Evolutionary conservation across 305 asterid species (phyloP), one percentile per base, ranked within the genome.

Genomic region (Lippia alba): DNA sequence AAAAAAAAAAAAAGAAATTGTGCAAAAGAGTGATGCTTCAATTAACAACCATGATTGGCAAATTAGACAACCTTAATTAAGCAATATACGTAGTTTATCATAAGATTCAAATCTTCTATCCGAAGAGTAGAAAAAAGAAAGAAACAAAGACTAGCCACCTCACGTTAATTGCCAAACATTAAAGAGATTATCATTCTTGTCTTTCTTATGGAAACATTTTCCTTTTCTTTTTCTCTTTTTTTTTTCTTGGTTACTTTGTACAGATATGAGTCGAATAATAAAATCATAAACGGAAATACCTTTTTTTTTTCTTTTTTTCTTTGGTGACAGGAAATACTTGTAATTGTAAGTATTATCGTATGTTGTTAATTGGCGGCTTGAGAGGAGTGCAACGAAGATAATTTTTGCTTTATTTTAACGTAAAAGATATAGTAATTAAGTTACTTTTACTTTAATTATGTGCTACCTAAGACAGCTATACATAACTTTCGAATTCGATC

Each of bases 51-150:
- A 14, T 59, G 30, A 32, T 59, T 58, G 34, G 30, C 30, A 59
- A 30, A 53, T 7, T 34, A 34, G 8, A 4, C 12, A 36, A 60
- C 8, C 5, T 34, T 34, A 60, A 60, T 34, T 34, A 60, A 60
- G 17, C 12, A 8, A 8, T 4, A 8, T 44, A 8, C 49, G 3
- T 56, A 30, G 30, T 7, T 24, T 24, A 58, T 19, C 33, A 36
- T 59, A 60, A 60, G 66, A 36, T 1, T 32, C 33, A 60, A 16
- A 39, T 60, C 66, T 60, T 36, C 39, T 20, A 30, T 24, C 30
- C 30, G 2, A 24, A 24, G 30, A 24, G 30, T n/a, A n/a, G 3
- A 24, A 12, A 60, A 60, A 36, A 36, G 9, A 39, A 60, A 16
- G 33, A 15, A 59, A 33, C 20, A 36, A 10, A 36, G 9, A 10